Base-by-base conservation (phyloP, 1,284 basidiomycete genomes). In the Ceratobasidium theobromae region DNA sequence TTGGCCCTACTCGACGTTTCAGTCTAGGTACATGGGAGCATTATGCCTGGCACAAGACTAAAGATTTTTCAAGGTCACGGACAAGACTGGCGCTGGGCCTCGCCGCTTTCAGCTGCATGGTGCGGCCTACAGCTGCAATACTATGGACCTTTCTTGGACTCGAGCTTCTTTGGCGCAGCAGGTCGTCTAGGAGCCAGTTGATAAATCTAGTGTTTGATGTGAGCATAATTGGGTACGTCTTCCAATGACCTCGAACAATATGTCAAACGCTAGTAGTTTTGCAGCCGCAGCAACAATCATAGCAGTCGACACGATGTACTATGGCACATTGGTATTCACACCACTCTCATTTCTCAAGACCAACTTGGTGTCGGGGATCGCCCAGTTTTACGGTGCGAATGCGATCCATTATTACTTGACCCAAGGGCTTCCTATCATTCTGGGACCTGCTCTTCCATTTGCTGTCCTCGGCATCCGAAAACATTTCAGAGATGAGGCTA, bases 361-460 rank as follows among this genome's bases (percentile, higher is more conserved):
- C 49, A 96, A 97, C 73, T 21, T 62, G n/a, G 78, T 93, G 0
- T 89, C 89, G 1, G 81, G 85, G 1, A 82, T 98, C 18, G 95
- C 97, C 0, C 78, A 88, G n/a, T 98, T 98, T 75, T 99, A 99
- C 74, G 97, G 97, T n/a, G 77, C 81, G 1, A 92, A 86, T 69
- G 78, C 89, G 0, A 90, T 87, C 85, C 89, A 96, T 73, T 99
- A 92, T 76, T 98, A 99, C 74, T 69, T 98, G 35, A 82, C 84
- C 0, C 95, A 98, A 77, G 95, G 84, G 0, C 72, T 98, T 1
- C 95, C 96, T 0, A 84, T 97, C 62, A 79, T 96, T 18, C 86
- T 87, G 69, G 85, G 85, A 2, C 87, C 90, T 0, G 73, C 86
- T 0, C 77, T 93, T 18, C 91, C 89, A 0, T 94, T 90, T 73